phyloP scores from a whole-genome alignment of 208 protist species.

The Tritrichomonas musculus region DNA sequence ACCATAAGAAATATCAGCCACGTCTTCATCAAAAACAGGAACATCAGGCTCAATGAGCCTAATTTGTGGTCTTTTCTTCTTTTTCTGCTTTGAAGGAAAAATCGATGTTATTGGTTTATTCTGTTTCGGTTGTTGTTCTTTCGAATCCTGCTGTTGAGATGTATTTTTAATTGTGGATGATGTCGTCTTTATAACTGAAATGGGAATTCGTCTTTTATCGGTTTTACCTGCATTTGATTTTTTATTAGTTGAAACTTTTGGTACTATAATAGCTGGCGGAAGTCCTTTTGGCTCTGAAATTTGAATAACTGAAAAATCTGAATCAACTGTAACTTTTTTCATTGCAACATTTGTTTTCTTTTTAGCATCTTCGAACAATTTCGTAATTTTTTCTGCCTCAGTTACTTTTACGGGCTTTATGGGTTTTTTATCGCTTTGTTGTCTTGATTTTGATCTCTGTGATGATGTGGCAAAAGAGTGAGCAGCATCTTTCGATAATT shows the following conservation, averaged over 20 bases:
- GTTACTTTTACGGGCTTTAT: too few species aligned
- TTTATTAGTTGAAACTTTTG: background rate
- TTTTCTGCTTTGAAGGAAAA: too few species aligned
- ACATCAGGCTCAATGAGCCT: background rate
- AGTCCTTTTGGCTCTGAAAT: constrained; percentile 18
- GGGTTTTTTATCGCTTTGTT: too few species aligned
- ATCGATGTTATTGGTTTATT: too few species aligned
- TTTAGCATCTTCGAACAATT: background rate
- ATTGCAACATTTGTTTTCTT: background rate
- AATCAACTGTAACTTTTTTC: constrained; percentile 5
- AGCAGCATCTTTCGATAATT: background rate
- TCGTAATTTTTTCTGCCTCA: background rate
- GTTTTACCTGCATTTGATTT: background rate
- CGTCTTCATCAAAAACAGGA: constrained; percentile 21
- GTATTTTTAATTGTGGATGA: too few species aligned
- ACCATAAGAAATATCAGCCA: background rate
- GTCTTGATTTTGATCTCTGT: background rate
- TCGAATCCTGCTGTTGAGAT: too few species aligned
- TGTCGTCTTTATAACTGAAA: too few species aligned
- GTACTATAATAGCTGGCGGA: background rate
- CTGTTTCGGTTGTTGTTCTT: background rate
- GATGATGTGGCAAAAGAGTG: background rate
- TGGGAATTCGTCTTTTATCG: background rate
- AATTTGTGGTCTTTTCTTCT: background rate
- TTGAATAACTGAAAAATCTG: constrained; percentile 20